Base-by-base conservation (phyloP, 768 basidiomycete genomes). In the Crassisporium funariophilum region DNA sequence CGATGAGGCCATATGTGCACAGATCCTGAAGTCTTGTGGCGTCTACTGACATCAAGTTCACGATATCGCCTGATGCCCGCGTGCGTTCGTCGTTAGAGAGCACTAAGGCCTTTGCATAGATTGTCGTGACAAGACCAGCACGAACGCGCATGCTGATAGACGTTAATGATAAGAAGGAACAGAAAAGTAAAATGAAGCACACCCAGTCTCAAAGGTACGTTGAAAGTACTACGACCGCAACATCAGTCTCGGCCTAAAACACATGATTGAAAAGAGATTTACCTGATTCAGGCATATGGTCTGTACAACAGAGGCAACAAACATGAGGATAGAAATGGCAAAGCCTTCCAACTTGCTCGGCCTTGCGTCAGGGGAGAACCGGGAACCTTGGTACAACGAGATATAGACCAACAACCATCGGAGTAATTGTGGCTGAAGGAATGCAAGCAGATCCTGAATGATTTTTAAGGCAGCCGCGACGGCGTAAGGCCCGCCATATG, bases 11-110 rank as follows among this genome's bases (percentile, higher is more conserved):
- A 61, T 88, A 91, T 0, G 84, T 81, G 61, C 87, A 89, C 19
- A 92, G 72, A 49, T 93, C 90, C 54, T 91, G 88, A 34, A 93
- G 66, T 25, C 88, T 72, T 11, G 79, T 83, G 0, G 91, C 81
- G 54, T 93, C 91, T 11, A 95, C 92, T 6, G 86, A 87, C 86
- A 95, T 94, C 23, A 95, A 67, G 61, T 97, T 98, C 52, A 97
- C 92, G 25, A 97, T 94, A 61, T 97, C 94, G 1, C 95, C 95
- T 0, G 90, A 83, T 0, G 89, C 79, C 33, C 91, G 82, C 8
- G 79, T 77, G 4, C 88, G 82, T 58, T 91, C 93, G 47, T 91
- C 88, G 56, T 87, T 93, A 2, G 89, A 91, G 7, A 98, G 78
- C 3, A 91, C 76, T 16, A 98, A 73, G 0, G 92, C 79, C 63